Conservation (phyloP, 129 eudicot species). For the Oenanthe sinensis region DNA sequence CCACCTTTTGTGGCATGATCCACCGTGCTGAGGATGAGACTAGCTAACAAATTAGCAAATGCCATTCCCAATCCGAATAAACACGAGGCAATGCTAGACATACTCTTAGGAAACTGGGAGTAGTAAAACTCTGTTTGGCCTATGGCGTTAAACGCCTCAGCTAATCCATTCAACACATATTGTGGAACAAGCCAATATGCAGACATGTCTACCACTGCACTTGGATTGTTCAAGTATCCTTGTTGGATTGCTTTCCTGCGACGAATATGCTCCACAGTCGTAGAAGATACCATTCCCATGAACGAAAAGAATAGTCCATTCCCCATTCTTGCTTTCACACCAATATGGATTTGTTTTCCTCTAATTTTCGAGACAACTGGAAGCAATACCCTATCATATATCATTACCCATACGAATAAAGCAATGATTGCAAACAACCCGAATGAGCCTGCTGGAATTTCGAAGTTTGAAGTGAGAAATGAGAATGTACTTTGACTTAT, state of each 20-base stretch:
- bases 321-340: constrained; percentile 68
- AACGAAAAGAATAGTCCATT: constrained; percentile 45
- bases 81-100: constrained; percentile 69
- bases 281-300: constrained; percentile 41
- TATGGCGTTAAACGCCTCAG: constrained; percentile 68
- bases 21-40: constrained; percentile 48
- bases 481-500: background rate
- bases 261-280: constrained; percentile 45
- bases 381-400: constrained; percentile 60
- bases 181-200: constrained; percentile 83
- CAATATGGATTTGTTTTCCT: constrained; percentile 42
- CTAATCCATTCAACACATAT: constrained; percentile 40
- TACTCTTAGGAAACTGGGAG: constrained; percentile 74
- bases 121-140: constrained; percentile 74
- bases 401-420: constrained; percentile 45
- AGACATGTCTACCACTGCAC: constrained; percentile 52
- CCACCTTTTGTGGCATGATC: constrained; percentile 34
- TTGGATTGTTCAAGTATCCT: constrained; percentile 39
- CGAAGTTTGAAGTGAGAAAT: constrained; percentile 28
- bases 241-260: constrained; percentile 42
- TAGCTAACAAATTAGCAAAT: constrained; percentile 52
- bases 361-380: constrained; percentile 48
- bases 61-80: constrained; percentile 51
- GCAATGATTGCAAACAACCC: constrained; percentile 40
- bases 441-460: constrained; percentile 79